Evolutionary conservation across 768 basidiomycete species (phyloP), one percentile per base, ranked within the genome.

Genomic region (Termitomyces sp.): DNA sequence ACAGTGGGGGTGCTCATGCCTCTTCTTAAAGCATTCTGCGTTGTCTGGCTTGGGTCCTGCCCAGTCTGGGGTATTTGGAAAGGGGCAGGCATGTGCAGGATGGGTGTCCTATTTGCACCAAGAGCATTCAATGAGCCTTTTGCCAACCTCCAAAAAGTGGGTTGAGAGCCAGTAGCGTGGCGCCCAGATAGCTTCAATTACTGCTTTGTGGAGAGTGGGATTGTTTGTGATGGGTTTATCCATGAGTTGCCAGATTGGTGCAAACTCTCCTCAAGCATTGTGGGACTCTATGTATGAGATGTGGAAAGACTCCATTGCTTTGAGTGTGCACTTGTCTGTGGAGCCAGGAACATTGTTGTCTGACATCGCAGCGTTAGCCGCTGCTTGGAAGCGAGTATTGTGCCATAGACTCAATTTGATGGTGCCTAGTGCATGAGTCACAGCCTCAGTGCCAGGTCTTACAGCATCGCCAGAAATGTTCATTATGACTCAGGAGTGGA

Each of bases 401-500:
- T 52, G 43, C 59, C 44, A 60, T 44, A 60, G 45, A 4, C n/a
- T 30, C 1, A 18, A 18, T 16, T 60, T 60, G 42, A 60, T 46
- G 1, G 16, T 32, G 6, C 59, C 50, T 10, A 56, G 36, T 7
- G 50, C 54, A 24, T 36, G 45, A 22, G n/a, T 53, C 20, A 0
- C 30, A 16, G 10, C 42, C 3, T 43, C 24, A 13, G 1, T 35
- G 9, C 53, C 30, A 12, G 44, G n/a, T n/a, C 45, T 36, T 2
- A 59, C 58, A 3, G 58, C 49, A 45, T 44, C 53, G 18, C 58
- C 54, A 9, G 53, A 54, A 7, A 59, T 54, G 48, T 59, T 59
- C 33, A 44, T 52, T 30, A 59, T 54, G 10, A 59, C 48, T 40
- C 58, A 59, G 1, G 48, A 55, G 26, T 22, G 26, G n/a, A 55